Conservation (phyloP, 2,329 filamentous ascomycete genomes). For the Chalara sp. region DNA sequence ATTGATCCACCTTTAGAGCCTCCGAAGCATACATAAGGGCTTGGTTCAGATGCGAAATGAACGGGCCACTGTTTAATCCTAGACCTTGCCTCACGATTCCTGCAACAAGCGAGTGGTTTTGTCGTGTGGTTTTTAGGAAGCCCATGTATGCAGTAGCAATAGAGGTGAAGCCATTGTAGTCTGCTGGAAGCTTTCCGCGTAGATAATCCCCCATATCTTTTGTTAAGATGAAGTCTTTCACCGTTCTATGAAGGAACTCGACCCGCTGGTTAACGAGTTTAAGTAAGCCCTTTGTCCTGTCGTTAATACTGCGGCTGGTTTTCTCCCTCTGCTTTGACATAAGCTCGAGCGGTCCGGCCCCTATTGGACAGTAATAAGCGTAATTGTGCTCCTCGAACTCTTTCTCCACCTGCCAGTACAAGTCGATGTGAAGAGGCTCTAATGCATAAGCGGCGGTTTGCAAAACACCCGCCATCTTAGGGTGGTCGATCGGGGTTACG, state of each 20-base stretch:
- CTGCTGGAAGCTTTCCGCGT: not conserved
- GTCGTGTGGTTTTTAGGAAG: not conserved
- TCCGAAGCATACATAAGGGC: not conserved
- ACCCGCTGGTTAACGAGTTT: not conserved
- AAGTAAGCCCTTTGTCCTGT: not conserved
- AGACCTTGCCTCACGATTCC: not conserved
- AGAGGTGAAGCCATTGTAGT: not conserved
- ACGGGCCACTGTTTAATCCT: not conserved
- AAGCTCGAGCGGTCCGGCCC: not conserved
- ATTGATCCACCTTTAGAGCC: not conserved
- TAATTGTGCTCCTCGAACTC: not conserved
- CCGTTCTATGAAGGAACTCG: not conserved
- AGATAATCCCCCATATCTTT: not conserved
- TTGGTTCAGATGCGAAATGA: not conserved
- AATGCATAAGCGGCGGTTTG: not conserved
- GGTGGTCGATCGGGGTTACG: not conserved
- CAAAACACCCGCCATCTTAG: not conserved
- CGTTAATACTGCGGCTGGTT: not conserved
- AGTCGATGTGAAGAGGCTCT: not conserved
- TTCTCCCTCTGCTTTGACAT: not conserved
- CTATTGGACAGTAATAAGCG: not conserved
- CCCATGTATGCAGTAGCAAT: not conserved
- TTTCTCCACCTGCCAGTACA: not conserved
- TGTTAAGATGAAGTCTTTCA: not conserved
- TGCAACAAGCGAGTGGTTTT: not conserved